Base-by-base conservation (phyloP, 768 basidiomycete genomes). In the Tricholoma sp. region DNA sequence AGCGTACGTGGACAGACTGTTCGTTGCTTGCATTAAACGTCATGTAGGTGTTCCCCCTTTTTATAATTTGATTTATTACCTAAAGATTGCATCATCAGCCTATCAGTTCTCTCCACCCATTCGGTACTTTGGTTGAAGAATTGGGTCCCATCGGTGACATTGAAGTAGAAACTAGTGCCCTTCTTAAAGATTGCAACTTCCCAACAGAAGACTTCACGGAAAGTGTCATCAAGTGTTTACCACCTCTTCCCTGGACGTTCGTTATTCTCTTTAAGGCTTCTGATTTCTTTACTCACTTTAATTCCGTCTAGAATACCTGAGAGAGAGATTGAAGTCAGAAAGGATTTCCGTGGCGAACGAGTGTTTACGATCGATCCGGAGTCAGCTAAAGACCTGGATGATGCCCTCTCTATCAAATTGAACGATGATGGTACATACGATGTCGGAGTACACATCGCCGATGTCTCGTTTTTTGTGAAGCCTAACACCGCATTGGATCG, bases 181-280 rank as follows among this genome's bases (percentile, higher is more conserved):
- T 99, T 58, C 79, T 99, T 62, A 98, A 98, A 72, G 97, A 99
- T 71, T 98, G 94, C 79, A 98, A 98, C 74, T 98, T 98, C 85
- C 93, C 96, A 2, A 91, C 93, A 0, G 94, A 96, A 71, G 97
- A 98, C 61, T 99, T 99, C 73, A 84, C 88, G 8, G 97, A 99
- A 49, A 90, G 90, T 65, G 94, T 98, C 21, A 67, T 94, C 61
- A 98, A 98, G 72, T 98, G 97, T 68, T 74, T 98, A 22, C 97
- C 97, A 50, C 97, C 97, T 21, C 81, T 91, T 59, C 97, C 97
- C 12, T 99, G 94, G 94, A 84, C 80, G 88, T 92, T 69, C 74
- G 88, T 79, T 19, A 19, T 53, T 37, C 29, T 39, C 56, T 22
- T 43, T 27, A 27, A 27, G 55, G 4, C 61, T 35, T 8, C 19